These are phyloP conservation scores for Macaranga tanarius DNA, from an alignment of 441 rosid species.

Conservation along the genomic window DNA sequence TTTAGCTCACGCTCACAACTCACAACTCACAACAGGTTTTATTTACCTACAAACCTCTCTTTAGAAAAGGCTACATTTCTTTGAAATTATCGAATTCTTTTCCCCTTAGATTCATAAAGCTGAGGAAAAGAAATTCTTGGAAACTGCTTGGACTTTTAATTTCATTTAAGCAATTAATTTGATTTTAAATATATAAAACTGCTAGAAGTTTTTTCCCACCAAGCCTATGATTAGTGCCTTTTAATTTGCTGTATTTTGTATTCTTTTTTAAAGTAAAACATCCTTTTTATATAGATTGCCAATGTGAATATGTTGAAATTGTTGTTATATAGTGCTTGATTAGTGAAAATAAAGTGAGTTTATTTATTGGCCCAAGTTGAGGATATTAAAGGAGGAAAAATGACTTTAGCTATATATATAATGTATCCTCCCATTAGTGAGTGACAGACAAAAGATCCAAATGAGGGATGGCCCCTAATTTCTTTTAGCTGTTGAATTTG, in stretches of 20 bases:
- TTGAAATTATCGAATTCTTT: constrained; percentile 20
- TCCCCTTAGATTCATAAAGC: constrained; percentile 30
- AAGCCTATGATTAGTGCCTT: too few species aligned
- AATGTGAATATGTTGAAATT: constrained; percentile 14
- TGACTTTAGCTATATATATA: too few species aligned
- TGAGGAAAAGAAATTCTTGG: constrained; percentile 37
- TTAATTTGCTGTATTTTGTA: background rate
- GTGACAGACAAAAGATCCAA: background rate
- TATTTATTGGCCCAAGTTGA: background rate
- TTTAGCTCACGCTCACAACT: constrained; percentile 45
- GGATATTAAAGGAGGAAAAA: background rate
- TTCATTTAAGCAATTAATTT: background rate
- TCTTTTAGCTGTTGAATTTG: constrained; percentile 5
- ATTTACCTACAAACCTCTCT: constrained; percentile 26
- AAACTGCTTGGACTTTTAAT: constrained; percentile 27
- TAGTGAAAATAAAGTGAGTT: background rate
- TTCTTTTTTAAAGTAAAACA: background rate
- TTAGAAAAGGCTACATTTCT: constrained; percentile 36
- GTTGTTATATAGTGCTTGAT: background rate
- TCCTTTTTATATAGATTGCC: background rate
- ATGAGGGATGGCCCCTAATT: too few species aligned
- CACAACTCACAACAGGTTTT: constrained; percentile 33
- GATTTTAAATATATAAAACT: too few species aligned
- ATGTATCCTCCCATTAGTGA: background rate
- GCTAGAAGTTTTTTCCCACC: too few species aligned